Percentiles rank a stretch among this genome's conserved stretches.
Evolutionary conservation across 805 yeast species (phyloP).

Genomic region (Yamadazyma tumulicola): DNA sequence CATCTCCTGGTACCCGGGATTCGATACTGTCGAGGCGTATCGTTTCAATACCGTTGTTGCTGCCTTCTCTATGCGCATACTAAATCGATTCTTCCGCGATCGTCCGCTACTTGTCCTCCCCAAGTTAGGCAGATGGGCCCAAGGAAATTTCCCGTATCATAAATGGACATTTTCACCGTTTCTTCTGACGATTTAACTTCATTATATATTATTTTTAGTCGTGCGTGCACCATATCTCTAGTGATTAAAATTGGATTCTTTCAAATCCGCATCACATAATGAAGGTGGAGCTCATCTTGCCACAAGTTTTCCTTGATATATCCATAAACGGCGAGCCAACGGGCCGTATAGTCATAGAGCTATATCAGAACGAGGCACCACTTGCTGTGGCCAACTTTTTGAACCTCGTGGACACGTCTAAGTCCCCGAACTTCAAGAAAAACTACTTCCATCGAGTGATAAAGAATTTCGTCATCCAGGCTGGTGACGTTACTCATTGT

Average conservation of each 20-base stretch:
- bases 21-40: too few species aligned
- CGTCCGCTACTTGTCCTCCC: too few species aligned
- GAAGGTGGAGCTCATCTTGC: constrained; percentile 29
- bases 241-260: too few species aligned
- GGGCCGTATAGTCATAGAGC: constrained; percentile 63
- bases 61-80: too few species aligned
- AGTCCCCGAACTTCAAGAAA: constrained; percentile 22
- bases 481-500: constrained; percentile 55
- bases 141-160: too few species aligned
- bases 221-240: too few species aligned
- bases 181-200: neutral
- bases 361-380: constrained; percentile 52
- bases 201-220: neutral
- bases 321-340: constrained; percentile 34
- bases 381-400: constrained; percentile 50
- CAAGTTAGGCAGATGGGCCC: too few species aligned
- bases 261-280: too few species aligned
- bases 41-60: too few species aligned
- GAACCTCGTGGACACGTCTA: constrained; percentile 25
- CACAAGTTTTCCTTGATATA: constrained; percentile 50
- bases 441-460: constrained; percentile 60
- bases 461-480: constrained; percentile 68
- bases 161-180: too few species aligned
- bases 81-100: too few species aligned
- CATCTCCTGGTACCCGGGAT: constrained; percentile 10